Percentiles rank a stretch among this genome's conserved stretches.
These are phyloP conservation scores for Alternaria brassicicola DNA, from an alignment of 2,329 filamentous ascomycete genomes.

Conservation along the genomic window DNA sequence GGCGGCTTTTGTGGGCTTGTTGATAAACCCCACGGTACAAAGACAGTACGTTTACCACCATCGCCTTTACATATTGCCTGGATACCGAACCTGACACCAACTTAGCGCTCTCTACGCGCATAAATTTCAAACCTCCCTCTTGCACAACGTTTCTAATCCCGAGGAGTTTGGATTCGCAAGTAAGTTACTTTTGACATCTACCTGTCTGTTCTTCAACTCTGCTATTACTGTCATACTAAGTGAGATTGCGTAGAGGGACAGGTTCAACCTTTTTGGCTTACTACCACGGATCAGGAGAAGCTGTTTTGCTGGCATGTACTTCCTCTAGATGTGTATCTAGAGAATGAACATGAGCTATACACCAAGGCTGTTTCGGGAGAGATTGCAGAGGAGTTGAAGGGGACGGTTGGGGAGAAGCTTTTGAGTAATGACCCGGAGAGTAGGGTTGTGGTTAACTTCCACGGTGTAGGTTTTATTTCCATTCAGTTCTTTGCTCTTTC, in stretches of 20 bases:
- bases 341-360: slow-evolving; percentile 68
- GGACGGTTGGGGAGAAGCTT: slow-evolving; percentile 58
- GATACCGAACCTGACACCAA: slow-evolving; percentile 1
- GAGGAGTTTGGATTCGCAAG: slow-evolving; percentile 87
- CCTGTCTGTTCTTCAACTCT: background rate
- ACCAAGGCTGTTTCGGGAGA: slow-evolving; percentile 46
- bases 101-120: slow-evolving; percentile 83
- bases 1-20: slow-evolving; percentile 66
- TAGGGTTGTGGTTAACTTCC: slow-evolving; percentile 64
- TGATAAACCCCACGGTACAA: slow-evolving; percentile 75
- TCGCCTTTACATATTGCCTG: background rate
- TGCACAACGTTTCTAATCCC: slow-evolving; percentile 74
- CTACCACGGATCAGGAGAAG: slow-evolving; percentile 74
- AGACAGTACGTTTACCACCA: slow-evolving; percentile 67
- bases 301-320: slow-evolving; percentile 92
- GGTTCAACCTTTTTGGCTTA: slow-evolving; percentile 81
- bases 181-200: slow-evolving; percentile 53
- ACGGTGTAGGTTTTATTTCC: slow-evolving; percentile 60
- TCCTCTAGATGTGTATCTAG: slow-evolving; percentile 75
- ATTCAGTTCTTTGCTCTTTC: background rate
- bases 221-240: background rate
- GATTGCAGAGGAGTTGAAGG: slow-evolving; percentile 52
- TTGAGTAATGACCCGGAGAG: slow-evolving; percentile 58
- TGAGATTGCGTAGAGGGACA: slow-evolving; percentile 69
- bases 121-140: slow-evolving; percentile 73